Percentiles rank a stretch among this genome's conserved stretches.
Evolutionary conservation across 257 asterid species (phyloP).

Genomic region (Ehretia macrophylla): DNA sequence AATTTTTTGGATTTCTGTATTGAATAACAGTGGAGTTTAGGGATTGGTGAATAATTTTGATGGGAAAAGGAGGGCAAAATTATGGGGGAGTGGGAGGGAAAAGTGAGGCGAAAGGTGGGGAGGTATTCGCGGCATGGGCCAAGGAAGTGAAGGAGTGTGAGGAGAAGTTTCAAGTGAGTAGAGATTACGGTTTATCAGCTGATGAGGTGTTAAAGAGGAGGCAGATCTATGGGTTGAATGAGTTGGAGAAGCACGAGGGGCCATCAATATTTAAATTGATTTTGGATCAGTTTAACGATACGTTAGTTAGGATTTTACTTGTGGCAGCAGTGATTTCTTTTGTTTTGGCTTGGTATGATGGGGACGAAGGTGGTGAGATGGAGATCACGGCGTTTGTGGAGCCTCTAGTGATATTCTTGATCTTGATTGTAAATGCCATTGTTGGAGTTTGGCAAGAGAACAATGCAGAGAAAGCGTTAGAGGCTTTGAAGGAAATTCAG

Average conservation of each 20-base stretch:
- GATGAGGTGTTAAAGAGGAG: slow-evolving; percentile 68
- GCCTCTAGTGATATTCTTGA: slow-evolving; percentile 88
- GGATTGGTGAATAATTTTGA: slow-evolving; percentile 22
- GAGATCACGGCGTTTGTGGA: slow-evolving; percentile 97
- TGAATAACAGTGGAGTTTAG: slow-evolving; percentile 4
- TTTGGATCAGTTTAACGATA: slow-evolving; percentile 92
- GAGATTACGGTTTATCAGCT: slow-evolving; percentile 53
- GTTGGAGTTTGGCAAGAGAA: slow-evolving; percentile 99
- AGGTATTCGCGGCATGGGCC: slow-evolving; percentile 62
- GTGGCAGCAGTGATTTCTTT: slow-evolving; percentile 93
- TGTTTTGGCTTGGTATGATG: slow-evolving; percentile 93
- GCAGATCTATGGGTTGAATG: slow-evolving; percentile 79
- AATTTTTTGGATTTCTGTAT: not conserved
- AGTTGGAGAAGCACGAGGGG: slow-evolving; percentile 95
- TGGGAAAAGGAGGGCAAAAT: slow-evolving; percentile 90
- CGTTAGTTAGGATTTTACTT: slow-evolving; percentile 81
- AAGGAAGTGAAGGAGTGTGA: slow-evolving; percentile 80
- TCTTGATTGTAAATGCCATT: slow-evolving; percentile 87
- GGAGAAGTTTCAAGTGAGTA: slow-evolving; percentile 53
- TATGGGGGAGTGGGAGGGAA: slow-evolving; percentile 38
- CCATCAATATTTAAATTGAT: slow-evolving; percentile 73
- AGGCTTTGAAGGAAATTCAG: slow-evolving; percentile 96
- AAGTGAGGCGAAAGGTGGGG: slow-evolving; percentile 25
- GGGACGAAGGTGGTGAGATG: slow-evolving; percentile 95
- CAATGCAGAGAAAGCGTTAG: slow-evolving; percentile 97